Evolutionary conservation across 345 rosid genomes (phyloP).

Genomic region (Nephelium lappaceum): DNA sequence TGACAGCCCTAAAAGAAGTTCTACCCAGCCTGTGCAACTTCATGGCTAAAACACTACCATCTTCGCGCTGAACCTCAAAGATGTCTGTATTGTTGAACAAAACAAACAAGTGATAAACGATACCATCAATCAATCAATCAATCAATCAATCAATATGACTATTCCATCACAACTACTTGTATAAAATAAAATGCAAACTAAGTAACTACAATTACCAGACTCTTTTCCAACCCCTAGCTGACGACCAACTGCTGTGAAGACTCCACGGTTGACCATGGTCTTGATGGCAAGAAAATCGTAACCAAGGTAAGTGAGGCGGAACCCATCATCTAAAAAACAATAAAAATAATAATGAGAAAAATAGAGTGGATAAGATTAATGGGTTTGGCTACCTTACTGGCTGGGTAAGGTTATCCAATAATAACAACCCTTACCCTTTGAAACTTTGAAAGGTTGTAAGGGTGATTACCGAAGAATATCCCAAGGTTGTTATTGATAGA

Average conservation of each 20-base stretch:
- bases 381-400: too few species aligned
- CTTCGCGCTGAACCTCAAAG: slow-evolving; percentile 86
- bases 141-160: too few species aligned
- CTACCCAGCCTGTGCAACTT: slow-evolving; percentile 95
- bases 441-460: too few species aligned
- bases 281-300: slow-evolving; percentile 95
- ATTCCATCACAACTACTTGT: neutral
- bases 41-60: slow-evolving; percentile 86
- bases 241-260: slow-evolving; percentile 78
- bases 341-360: too few species aligned
- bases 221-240: slow-evolving; percentile 97
- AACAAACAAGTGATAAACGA: slow-evolving; percentile 6
- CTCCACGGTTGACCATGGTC: slow-evolving; percentile 85
- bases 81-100: slow-evolving; percentile 54
- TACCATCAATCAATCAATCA: neutral
- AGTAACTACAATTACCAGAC: slow-evolving; percentile 56
- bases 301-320: slow-evolving; percentile 90
- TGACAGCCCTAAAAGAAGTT: slow-evolving; percentile 95
- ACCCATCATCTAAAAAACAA: slow-evolving; percentile 71
- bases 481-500: too few species aligned
- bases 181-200: neutral
- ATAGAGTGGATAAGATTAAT: too few species aligned
- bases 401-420: too few species aligned
- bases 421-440: too few species aligned
- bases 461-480: too few species aligned